phyloP scores from a whole-genome alignment of 2,329 filamentous ascomycete genomes.

The Mollisiaceae sp. region DNA sequence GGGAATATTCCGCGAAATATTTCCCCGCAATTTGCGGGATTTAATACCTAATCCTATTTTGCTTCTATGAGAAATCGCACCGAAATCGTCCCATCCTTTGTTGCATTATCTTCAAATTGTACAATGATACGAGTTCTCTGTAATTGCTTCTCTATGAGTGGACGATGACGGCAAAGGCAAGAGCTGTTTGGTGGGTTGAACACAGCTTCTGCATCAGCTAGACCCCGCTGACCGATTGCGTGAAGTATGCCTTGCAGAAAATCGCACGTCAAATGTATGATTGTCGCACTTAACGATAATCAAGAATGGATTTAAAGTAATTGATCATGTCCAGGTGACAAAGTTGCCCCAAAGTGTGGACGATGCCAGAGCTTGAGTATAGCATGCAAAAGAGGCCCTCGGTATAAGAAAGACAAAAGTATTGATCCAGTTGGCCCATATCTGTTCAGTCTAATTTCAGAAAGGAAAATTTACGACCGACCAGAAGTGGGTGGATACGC shows the following conservation, averaged over 20 bases:
- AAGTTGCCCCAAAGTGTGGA: constrained; percentile 30
- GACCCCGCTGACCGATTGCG: neutral
- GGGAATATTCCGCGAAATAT: neutral
- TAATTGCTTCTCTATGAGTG: neutral
- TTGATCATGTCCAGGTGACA: constrained; percentile 28
- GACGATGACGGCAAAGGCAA: constrained; percentile 20
- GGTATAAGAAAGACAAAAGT: constrained; percentile 31
- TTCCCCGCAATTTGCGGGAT: neutral
- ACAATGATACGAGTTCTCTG: constrained; percentile 1
- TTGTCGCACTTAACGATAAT: too few relatives aligned
- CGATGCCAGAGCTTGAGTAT: constrained; percentile 26
- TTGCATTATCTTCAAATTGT: neutral
- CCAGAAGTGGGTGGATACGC: constrained; percentile 28
- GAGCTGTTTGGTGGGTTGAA: constrained; percentile 23
- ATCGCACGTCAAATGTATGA: constrained; percentile 32
- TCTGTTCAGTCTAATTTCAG: neutral
- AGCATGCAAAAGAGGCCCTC: constrained; percentile 29
- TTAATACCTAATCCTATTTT: neutral
- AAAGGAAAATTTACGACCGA: constrained; percentile 24
- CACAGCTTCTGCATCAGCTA: neutral
- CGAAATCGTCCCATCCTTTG: neutral
- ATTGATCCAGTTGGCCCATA: neutral
- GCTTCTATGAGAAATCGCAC: neutral
- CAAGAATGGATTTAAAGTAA: neutral
- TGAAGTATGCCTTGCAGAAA: constrained; percentile 29